Evolutionary conservation across 2,329 filamentous ascomycete species (phyloP).

Genomic region (Alternaria alternata): DNA sequence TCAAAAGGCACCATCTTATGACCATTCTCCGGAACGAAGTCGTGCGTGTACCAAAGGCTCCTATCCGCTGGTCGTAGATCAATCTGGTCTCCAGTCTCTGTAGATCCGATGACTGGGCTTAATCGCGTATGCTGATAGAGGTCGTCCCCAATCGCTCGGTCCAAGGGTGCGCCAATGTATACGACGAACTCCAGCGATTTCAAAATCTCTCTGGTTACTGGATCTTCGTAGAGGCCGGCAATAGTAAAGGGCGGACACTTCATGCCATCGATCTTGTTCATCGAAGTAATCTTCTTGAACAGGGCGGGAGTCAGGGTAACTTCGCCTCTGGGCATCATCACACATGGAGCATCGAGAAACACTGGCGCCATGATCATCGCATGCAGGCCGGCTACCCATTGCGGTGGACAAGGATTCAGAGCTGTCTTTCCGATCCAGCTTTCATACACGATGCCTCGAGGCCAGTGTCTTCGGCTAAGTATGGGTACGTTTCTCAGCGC

Average conservation of each 20-base stretch:
- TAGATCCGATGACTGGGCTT: conserved; percentile 26
- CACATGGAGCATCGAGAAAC: conserved; percentile 11
- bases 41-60: conserved; percentile 28
- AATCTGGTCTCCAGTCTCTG: conserved; percentile 24
- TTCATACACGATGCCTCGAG: conserved; percentile 10
- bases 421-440: conserved; percentile 18
- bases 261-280: background rate
- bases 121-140: conserved; percentile 21
- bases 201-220: conserved; percentile 15
- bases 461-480: background rate
- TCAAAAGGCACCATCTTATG: conserved; percentile 19
- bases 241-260: background rate
- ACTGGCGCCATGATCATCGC: conserved; percentile 16
- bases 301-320: conserved; percentile 14
- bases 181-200: conserved; percentile 22
- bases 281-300: conserved; percentile 5
- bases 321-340: conserved; percentile 18
- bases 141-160: conserved; percentile 25
- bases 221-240: conserved; percentile 9
- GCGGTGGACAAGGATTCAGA: conserved; percentile 23
- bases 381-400: conserved; percentile 28
- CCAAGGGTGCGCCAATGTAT: conserved; percentile 23
- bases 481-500: too few species aligned
- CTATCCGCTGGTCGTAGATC: conserved; percentile 15
- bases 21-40: conserved; percentile 26